A percentile compares a stretch with the other conserved stretches of the same genome.
phyloP scores from a whole-genome alignment of 2,329 filamentous ascomycete species.

The Penicillium freii region DNA sequence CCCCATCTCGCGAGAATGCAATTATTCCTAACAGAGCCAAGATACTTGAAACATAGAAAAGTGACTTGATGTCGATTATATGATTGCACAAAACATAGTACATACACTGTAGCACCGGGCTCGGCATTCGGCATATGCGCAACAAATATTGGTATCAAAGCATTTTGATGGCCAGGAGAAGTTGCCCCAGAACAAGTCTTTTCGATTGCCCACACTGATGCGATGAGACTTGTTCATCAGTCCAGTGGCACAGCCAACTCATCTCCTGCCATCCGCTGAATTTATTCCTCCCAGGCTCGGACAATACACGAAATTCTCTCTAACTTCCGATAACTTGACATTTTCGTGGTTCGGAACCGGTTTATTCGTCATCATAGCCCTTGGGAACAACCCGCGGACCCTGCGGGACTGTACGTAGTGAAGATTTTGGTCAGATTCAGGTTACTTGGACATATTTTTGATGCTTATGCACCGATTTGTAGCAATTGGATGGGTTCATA shows the following conservation, averaged over 20 bases:
- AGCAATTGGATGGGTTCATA: slow-evolving; percentile 51
- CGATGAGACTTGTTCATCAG: slow-evolving; percentile 4
- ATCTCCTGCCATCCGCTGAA: slow-evolving; percentile 11
- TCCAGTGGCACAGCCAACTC: slow-evolving; percentile 1
- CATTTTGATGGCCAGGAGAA: slow-evolving; percentile 13
- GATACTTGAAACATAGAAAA: slow-evolving; percentile 16
- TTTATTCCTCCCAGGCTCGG: slow-evolving; percentile 6
- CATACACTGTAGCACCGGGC: slow-evolving; percentile 23
- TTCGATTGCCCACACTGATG: slow-evolving; percentile 2
- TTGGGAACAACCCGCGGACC: slow-evolving; percentile 47
- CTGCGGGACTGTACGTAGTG: slow-evolving; percentile 40
- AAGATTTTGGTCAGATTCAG: slow-evolving; percentile 12
- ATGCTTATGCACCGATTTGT: not conserved
- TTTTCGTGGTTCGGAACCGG: slow-evolving; percentile 6
- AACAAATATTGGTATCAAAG: slow-evolving; percentile 29
- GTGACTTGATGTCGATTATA: slow-evolving; percentile 23
- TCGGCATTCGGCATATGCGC: slow-evolving; percentile 18
- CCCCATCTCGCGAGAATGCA: not conserved
- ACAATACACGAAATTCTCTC: slow-evolving; percentile 5
- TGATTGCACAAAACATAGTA: slow-evolving; percentile 28
- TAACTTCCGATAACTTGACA: slow-evolving; percentile 8
- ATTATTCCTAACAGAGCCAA: not conserved
- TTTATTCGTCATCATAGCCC: slow-evolving; percentile 48
- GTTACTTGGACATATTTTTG: not conserved
- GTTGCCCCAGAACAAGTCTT: slow-evolving; percentile 1